These are phyloP conservation scores for Nakazawaea ishiwadae DNA, from an alignment of 805 yeast genomes.

Conservation along the genomic window DNA sequence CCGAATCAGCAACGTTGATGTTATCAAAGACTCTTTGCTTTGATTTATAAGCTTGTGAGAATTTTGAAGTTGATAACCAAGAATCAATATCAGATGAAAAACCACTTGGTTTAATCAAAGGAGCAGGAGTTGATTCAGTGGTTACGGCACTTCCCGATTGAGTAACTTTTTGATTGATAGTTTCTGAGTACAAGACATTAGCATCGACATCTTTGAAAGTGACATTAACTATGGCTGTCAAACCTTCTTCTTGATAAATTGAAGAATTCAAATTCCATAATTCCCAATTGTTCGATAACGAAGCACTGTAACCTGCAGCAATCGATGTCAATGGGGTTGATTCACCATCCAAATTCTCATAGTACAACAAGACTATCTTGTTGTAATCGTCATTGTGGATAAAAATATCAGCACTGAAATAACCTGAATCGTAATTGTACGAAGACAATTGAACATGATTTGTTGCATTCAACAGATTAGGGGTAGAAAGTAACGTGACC, in stretches of 20 bases:
- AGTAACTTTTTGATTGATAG: not conserved
- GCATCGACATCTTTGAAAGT: constrained; percentile 2
- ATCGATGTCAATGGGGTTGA: constrained; percentile 8
- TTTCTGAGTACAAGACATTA: not conserved
- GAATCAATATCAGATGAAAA: constrained; percentile 4
- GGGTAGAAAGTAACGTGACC: not conserved
- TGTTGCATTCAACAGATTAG: constrained; percentile 1
- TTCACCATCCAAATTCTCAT: constrained; percentile 1
- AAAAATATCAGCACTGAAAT: constrained; percentile 1
- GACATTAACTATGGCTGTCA: constrained; percentile 1
- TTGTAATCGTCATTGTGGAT: constrained; percentile 8
- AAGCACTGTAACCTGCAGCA: constrained; percentile 4
- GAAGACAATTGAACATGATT: constrained; percentile 10
- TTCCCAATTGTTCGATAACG: constrained; percentile 6
- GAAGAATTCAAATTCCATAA: constrained; percentile 1
- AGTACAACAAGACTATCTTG: constrained; percentile 4
- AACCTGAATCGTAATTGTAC: constrained; percentile 6
- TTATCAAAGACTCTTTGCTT: constrained; percentile 9
- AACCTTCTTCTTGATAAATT: constrained; percentile 4
- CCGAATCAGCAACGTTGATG: constrained; percentile 9
- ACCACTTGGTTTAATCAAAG: constrained; percentile 7
- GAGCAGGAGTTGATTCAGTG: constrained; percentile 1
- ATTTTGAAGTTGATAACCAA: not conserved
- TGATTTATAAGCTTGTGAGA: constrained; percentile 1
- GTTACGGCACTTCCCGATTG: not conserved